Conservation (phyloP, 2,329 filamentous ascomycete species). For the Neospermospora avenae region DNA sequence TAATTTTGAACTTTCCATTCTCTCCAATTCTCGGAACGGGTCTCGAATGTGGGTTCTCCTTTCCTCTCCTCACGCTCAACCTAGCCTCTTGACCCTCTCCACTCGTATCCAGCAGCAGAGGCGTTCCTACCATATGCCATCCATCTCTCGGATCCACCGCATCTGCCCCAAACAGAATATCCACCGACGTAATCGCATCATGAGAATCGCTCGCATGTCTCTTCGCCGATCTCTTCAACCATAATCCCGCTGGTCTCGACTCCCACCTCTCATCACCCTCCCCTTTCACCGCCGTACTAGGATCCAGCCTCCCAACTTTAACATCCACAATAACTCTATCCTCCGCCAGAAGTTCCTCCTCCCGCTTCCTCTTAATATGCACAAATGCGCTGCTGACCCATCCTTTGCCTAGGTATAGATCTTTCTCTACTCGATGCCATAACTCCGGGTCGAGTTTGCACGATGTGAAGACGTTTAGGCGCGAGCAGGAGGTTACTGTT, state of each 20-base stretch:
- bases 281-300: slow-evolving; percentile 49
- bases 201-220: slow-evolving; percentile 48
- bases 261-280: slow-evolving; percentile 60
- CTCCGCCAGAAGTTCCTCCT: slow-evolving; percentile 63
- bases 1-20: slow-evolving; percentile 93
- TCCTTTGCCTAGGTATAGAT: slow-evolving; percentile 61
- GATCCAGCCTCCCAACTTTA: slow-evolving; percentile 59
- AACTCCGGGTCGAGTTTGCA: slow-evolving; percentile 55
- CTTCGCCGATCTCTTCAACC: slow-evolving; percentile 51
- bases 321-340: slow-evolving; percentile 63
- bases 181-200: slow-evolving; percentile 60
- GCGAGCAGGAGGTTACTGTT: slow-evolving; percentile 61
- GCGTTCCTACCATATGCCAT: slow-evolving; percentile 76
- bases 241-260: slow-evolving; percentile 62
- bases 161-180: slow-evolving; percentile 68
- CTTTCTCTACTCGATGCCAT: slow-evolving; percentile 70
- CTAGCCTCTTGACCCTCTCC: slow-evolving; percentile 65
- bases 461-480: slow-evolving; percentile 55
- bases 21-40: slow-evolving; percentile 75
- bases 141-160: slow-evolving; percentile 84
- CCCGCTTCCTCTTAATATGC: slow-evolving; percentile 65
- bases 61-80: slow-evolving; percentile 74
- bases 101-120: slow-evolving; percentile 65
- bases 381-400: slow-evolving; percentile 66
- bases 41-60: slow-evolving; percentile 60